A percentile compares a stretch with the other conserved stretches of the same genome.
Conservation (phyloP, 371 early-diverging fungal species). For the Conidiobolus incongruus region DNA sequence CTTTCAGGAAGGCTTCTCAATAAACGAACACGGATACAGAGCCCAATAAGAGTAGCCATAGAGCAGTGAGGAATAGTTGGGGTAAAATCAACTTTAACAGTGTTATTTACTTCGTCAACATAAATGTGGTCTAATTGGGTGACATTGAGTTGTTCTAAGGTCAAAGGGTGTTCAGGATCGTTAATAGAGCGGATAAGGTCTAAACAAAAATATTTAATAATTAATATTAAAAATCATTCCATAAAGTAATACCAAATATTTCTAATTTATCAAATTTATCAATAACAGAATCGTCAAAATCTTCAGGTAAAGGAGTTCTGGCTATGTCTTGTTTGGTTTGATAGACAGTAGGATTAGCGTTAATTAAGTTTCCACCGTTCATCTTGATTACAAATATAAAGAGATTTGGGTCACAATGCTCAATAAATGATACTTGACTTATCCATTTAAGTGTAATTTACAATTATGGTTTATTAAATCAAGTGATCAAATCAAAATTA, state of each 20-base stretch:
- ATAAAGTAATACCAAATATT: background rate
- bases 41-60: conserved; percentile 98
- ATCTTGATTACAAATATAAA: background rate
- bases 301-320: background rate
- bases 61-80: conserved; percentile 99
- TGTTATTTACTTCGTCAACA: conserved; percentile 40
- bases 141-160: conserved; percentile 88
- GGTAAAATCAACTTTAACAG: conserved; percentile 62
- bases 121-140: conserved; percentile 62
- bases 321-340: background rate
- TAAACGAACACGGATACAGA: conserved; percentile 87
- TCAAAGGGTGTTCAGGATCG: conserved; percentile 97
- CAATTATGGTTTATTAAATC: no score
- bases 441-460: no score
- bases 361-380: background rate
- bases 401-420: no score
- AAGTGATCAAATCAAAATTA: no score
- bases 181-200: conserved; percentile 92
- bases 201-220: conserved; percentile 4
- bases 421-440: no score
- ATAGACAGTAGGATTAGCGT: conserved; percentile 1
- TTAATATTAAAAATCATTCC: background rate
- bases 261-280: background rate
- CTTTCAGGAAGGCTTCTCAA: conserved; percentile 63
- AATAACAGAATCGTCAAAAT: background rate